A percentile compares a stretch with the other conserved stretches of the same genome.
These are phyloP conservation scores for Penicillium pulvis DNA, from an alignment of 495 filamentous ascomycete species.

Conservation along the genomic window DNA sequence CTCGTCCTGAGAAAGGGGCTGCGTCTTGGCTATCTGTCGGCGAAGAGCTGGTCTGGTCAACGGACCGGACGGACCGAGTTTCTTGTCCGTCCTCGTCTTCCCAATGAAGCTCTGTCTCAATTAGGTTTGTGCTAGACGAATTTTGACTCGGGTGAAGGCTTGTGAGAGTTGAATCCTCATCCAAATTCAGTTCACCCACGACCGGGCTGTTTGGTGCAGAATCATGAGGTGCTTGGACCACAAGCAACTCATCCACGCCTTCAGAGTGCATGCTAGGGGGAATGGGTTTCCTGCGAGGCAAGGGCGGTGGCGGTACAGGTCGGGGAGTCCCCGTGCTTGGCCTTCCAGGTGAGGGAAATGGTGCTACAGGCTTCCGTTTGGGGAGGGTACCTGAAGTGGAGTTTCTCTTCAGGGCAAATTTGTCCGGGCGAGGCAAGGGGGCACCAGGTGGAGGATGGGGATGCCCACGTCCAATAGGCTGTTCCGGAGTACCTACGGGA, in stretches of 20 bases:
- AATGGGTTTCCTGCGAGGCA: conserved; percentile 35
- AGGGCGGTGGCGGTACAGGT: conserved; percentile 18
- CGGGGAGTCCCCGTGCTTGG: conserved; percentile 27
- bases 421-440: conserved; percentile 73
- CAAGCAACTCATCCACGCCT: conserved; percentile 44
- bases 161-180: conserved; percentile 6
- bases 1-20: background rate
- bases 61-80: background rate
- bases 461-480: conserved; percentile 72
- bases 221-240: conserved; percentile 55
- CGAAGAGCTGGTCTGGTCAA: background rate
- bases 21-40: background rate
- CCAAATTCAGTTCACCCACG: conserved; percentile 28
- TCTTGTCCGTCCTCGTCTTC: conserved; percentile 10
- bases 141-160: conserved; percentile 13
- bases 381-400: conserved; percentile 53
- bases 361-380: conserved; percentile 60
- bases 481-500: conserved; percentile 55
- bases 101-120: background rate
- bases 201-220: conserved; percentile 53
- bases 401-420: conserved; percentile 58
- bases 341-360: conserved; percentile 38
- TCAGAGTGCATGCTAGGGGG: conserved; percentile 24
- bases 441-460: conserved; percentile 55
- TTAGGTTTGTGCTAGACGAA: conserved; percentile 5